Evolutionary conservation across 768 basidiomycete genomes (phyloP).

Genomic region (Galerina marginata): DNA sequence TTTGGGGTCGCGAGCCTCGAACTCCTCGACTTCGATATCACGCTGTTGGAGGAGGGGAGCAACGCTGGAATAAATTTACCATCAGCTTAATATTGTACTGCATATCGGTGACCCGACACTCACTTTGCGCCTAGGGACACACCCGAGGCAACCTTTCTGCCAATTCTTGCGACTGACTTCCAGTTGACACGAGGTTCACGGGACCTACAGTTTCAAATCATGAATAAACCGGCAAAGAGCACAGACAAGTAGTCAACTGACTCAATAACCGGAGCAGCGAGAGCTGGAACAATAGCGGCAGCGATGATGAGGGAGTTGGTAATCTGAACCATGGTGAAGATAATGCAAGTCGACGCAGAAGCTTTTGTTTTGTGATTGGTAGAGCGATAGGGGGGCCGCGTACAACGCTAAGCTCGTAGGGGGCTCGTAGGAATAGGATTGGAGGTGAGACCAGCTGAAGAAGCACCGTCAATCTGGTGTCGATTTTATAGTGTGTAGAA

Average conservation of each 20-base stretch:
- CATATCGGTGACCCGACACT: background rate
- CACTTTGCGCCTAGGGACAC: constrained; percentile 5
- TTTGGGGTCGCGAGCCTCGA: background rate
- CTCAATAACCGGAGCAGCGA: constrained; percentile 12
- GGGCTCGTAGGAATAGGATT: background rate
- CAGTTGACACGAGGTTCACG: constrained; percentile 3
- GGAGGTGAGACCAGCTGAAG: constrained; percentile 18
- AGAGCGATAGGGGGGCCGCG: background rate
- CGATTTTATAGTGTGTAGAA: background rate
- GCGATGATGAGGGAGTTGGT: constrained; percentile 11
- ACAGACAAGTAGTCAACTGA: background rate
- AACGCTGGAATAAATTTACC: background rate
- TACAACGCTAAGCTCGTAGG: constrained; percentile 18
- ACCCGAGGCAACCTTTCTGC: background rate
- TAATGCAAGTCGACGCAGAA: background rate
- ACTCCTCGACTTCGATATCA: background rate
- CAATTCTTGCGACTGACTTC: constrained; percentile 1
- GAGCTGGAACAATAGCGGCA: constrained; percentile 5
- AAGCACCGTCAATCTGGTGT: background rate
- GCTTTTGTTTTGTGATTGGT: constrained; percentile 3
- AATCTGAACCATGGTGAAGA: constrained; percentile 15
- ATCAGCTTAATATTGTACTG: background rate
- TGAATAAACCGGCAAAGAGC: too few relatives aligned
- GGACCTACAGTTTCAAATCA: background rate
- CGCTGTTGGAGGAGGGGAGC: background rate